Conservation (phyloP, 495 filamentous ascomycete genomes). For the Symbiotaphrina buchneri region DNA sequence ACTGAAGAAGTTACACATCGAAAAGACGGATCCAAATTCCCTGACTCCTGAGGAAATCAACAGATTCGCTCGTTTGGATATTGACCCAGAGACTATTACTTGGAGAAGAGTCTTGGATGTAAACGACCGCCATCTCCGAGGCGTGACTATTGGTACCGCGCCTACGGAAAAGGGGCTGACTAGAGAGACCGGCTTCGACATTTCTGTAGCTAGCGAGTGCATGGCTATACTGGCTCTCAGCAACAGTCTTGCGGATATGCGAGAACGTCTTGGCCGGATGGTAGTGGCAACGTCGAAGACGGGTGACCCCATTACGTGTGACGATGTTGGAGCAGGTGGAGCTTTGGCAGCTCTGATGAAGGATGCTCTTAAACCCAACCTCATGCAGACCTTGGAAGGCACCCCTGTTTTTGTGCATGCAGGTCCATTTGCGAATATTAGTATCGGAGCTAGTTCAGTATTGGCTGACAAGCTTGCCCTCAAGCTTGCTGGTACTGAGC, state of each 20-base stretch:
- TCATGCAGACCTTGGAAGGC: conserved; percentile 96
- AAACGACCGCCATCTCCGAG: conserved; percentile 82
- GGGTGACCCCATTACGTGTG: conserved; percentile 86
- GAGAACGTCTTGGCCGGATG: conserved; percentile 86
- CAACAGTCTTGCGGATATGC: conserved; percentile 71
- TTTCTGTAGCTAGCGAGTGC: conserved; percentile 90
- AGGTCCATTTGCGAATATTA: conserved; percentile 94
- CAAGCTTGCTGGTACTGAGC: conserved; percentile 87
- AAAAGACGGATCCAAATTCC: conserved; percentile 79
- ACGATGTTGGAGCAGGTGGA: conserved; percentile 83
- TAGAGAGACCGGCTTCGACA: conserved; percentile 83
- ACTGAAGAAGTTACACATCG: conserved; percentile 83
- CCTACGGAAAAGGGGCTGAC: conserved; percentile 73
- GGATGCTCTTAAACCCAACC: conserved; percentile 94
- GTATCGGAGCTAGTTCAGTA: conserved; percentile 85
- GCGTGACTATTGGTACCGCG: conserved; percentile 69
- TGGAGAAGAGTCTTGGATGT: conserved; percentile 94
- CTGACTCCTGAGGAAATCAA: conserved; percentile 74
- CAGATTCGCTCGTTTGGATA: conserved; percentile 79
- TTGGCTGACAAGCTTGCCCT: conserved; percentile 87
- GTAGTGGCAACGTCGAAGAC: conserved; percentile 72
- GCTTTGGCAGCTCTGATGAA: conserved; percentile 88
- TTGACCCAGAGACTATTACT: conserved; percentile 90
- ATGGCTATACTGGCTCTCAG: conserved; percentile 96
- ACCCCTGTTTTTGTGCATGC: conserved; percentile 96